Base-by-base conservation (phyloP, 805 yeast genomes). In the Monosporozyma aerobia region DNA sequence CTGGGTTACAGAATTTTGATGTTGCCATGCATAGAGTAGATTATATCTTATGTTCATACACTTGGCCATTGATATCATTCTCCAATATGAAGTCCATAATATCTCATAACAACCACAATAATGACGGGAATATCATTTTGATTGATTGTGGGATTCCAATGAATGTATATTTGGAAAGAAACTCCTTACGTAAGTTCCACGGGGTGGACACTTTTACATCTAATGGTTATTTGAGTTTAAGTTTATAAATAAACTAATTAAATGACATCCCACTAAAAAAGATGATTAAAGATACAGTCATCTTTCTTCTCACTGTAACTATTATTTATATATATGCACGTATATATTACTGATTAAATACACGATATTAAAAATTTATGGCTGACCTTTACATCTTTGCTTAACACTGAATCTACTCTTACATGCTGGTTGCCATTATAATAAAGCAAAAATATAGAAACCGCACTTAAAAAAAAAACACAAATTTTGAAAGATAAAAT, bases 111-210 rank as follows among this genome's bases (percentile, higher is more conserved):
- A 41, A 41, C 14, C 40, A 47, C 51, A 27, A 14, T 22, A 47
- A 49, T 16, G 48, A 46, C 10, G 54, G 56, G 27, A 61, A 60
- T 33, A 87, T 85, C 58, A 81, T 78, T 54, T 70, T 85, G 55
- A 75, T 85, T 14, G 95, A 87, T 60, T 73, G 81, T 53, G 94
- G 94, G 11, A 73, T 83, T 11, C 94, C 95, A 2, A 63, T 76
- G 71, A 60, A 80, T 78, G 44, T 83, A 65, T 66, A 70, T 62
- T 44, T 59, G n/a, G 57, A 68, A 54, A 69, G 69, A 56, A 69
- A 69, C 1, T 72, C 74, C 13, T 57, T 77, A 41, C 72, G 81
- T 32, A 79, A 78, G 57, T 77, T 79, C 53, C 80, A 77, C 52
- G 69, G 54, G 11, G 61, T 62, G 29, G 69, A 66, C 49, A 51